Evolutionary conservation across 2,329 filamentous ascomycete genomes (phyloP).

Genomic region (Diaporthe aspalathi): DNA sequence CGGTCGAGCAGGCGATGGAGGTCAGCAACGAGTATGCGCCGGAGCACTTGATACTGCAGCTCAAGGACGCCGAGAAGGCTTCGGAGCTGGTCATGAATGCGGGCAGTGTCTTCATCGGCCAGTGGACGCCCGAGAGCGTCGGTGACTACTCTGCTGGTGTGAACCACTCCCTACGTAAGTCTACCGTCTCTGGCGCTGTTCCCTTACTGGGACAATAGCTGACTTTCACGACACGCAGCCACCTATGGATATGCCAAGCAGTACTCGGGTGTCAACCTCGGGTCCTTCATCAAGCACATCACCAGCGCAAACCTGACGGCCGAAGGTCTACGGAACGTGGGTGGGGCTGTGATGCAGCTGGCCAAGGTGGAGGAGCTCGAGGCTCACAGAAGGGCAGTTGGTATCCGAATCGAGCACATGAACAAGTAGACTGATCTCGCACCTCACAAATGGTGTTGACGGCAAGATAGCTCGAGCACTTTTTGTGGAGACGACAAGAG

Average conservation of each 20-base stretch:
- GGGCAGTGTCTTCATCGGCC: constrained; percentile 93
- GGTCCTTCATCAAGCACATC: constrained; percentile 97
- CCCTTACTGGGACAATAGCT: constrained; percentile 25
- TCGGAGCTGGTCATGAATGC: constrained; percentile 90
- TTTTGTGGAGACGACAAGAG: background rate
- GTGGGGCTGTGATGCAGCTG: constrained; percentile 91
- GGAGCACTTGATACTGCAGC: constrained; percentile 94
- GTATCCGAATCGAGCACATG: constrained; percentile 77
- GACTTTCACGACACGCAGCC: constrained; percentile 61
- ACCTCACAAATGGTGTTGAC: background rate
- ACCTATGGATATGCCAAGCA: constrained; percentile 99
- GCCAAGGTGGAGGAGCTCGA: constrained; percentile 95
- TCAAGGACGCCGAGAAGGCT: constrained; percentile 78
- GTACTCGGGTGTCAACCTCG: constrained; percentile 96
- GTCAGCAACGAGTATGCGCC: constrained; percentile 96
- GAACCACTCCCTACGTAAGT: constrained; percentile 96
- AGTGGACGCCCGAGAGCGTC: constrained; percentile 97
- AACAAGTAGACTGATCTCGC: constrained; percentile 40
- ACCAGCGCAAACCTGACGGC: constrained; percentile 91
- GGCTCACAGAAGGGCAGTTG: constrained; percentile 89
- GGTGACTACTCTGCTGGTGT: constrained; percentile 98
- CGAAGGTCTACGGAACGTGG: constrained; percentile 86
- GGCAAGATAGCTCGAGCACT: background rate
- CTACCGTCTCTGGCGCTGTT: background rate
- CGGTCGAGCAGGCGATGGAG: constrained; percentile 78